A percentile compares a stretch with the other conserved stretches of the same genome.
Conservation (phyloP, 2,329 filamentous ascomycete genomes). For the Ophiostoma sp. region DNA sequence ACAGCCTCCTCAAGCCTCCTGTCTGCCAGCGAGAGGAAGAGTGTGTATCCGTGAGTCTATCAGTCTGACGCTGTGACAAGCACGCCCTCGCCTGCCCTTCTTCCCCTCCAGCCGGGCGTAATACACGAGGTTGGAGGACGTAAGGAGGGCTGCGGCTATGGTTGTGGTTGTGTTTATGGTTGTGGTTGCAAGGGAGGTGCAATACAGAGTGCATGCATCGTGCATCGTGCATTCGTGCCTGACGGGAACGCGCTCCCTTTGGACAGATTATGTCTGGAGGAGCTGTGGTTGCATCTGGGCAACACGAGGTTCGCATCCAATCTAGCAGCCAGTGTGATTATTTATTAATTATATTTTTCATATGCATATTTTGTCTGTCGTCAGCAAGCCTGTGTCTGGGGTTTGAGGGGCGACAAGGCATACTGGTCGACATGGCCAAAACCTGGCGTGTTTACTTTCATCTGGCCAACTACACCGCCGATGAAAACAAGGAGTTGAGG, state of each 20-base stretch:
- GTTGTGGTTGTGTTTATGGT: neutral
- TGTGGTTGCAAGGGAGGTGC: neutral
- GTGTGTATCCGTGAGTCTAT: neutral
- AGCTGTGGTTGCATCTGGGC: neutral
- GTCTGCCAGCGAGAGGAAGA: neutral
- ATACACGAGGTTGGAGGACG: too few species aligned
- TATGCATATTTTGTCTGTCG: neutral
- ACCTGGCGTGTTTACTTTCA: too few species aligned
- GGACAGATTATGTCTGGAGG: neutral
- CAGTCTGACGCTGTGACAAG: neutral
- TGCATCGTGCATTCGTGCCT: conserved; percentile 19
- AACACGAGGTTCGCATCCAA: too few species aligned
- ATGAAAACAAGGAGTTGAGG: neutral
- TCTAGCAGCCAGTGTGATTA: too few species aligned
- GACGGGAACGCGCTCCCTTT: conserved; percentile 14
- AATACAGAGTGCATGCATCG: neutral
- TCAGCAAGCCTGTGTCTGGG: neutral
- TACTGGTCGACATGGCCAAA: neutral
- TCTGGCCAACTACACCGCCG: neutral
- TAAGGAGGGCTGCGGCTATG: too few species aligned
- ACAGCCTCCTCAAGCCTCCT: too few species aligned
- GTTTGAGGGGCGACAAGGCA: neutral
- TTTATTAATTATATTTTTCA: neutral
- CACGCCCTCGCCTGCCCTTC: neutral
- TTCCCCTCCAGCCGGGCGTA: too few species aligned